Evolutionary conservation across 2,329 filamentous ascomycete species (phyloP).

Genomic region (Fusarium sambucinum): DNA sequence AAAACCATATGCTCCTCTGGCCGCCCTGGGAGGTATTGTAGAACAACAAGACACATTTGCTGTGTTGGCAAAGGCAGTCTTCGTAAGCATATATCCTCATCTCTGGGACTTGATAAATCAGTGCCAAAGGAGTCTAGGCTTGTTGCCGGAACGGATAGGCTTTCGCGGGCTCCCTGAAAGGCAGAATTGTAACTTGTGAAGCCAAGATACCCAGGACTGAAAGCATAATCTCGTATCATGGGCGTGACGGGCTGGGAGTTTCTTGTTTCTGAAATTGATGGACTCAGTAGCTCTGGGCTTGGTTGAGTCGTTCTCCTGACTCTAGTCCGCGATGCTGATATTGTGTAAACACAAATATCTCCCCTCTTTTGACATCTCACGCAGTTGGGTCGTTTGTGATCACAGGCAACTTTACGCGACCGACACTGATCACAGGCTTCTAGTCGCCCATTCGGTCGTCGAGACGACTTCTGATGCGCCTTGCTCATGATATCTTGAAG

Average conservation of each 20-base stretch:
- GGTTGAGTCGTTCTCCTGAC: conserved; percentile 16
- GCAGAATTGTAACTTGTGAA: conserved; percentile 58
- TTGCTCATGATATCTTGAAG: conserved; percentile 10
- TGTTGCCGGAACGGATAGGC: conserved; percentile 51
- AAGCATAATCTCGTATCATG: conserved; percentile 33
- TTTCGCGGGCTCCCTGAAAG: conserved; percentile 57
- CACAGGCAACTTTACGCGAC: conserved; percentile 34
- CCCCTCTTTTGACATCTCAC: conserved; percentile 48
- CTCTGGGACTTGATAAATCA: background rate
- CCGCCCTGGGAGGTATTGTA: conserved; percentile 27
- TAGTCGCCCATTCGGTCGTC: conserved; percentile 28
- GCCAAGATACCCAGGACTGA: conserved; percentile 57
- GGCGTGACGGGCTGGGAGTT: conserved; percentile 15
- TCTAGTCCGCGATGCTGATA: conserved; percentile 6
- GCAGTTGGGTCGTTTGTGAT: conserved; percentile 25
- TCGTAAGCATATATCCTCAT: conserved; percentile 18
- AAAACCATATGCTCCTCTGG: conserved; percentile 31
- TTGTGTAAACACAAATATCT: conserved; percentile 55
- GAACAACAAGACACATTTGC: conserved; percentile 36
- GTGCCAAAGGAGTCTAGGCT: background rate
- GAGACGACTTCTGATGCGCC: background rate
- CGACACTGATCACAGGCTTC: conserved; percentile 37
- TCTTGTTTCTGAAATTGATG: background rate
- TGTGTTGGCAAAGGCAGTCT: conserved; percentile 40
- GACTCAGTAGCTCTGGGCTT: background rate